Evolutionary conservation across 768 basidiomycete genomes (phyloP), one percentile per base, ranked within the genome.

Genomic region (Suillus cothurnatus): DNA sequence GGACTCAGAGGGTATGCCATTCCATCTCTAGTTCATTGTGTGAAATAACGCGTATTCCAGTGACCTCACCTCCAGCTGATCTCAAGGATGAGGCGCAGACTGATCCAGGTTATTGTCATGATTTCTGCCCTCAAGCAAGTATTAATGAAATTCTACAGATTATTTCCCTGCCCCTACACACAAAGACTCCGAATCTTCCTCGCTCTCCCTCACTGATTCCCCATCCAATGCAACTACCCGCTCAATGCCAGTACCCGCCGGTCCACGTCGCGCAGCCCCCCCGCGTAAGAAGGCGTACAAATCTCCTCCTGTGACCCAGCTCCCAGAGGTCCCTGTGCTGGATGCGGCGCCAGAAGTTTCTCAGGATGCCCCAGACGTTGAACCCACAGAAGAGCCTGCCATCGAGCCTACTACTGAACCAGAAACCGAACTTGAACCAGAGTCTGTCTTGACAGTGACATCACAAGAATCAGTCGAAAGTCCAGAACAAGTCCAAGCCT

Each of bases 211-310:
- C 3, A 71, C 74, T 23, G 28, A 71, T 23, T 55, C 70, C 70
- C 1, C 52, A 6, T 59, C 58, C 26, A 36, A 21, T 28, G 6
- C 76, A 39, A 70, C 78, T 5, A 63, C 80, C 14, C 82, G 81
- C 41, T 78, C 86, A 0, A 93, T 94, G 88, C 91, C 92, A 26
- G 81, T 92, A 5, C 91, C 92, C 17, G 84, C 85, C 17, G 88
- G 81, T 21, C 92, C 93, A 50, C 86, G 90, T 52, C 85, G 93
- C 6, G 84, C 91, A 31, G 92, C 83, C 4, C 92, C 91, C 57
- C 93, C 93, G 11, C 81, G 92, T 49, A 88, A 83, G 77, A 90
- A 91, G 71, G 72, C 81, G 6, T 79, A 79, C 56, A 89, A 86
- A 73, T 82, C 85, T 1, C 78, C 81, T n/a, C 76, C 82, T 14